Conservation (phyloP, 2,329 filamentous ascomycete genomes). For the Pseudogymnoascus sp. region DNA sequence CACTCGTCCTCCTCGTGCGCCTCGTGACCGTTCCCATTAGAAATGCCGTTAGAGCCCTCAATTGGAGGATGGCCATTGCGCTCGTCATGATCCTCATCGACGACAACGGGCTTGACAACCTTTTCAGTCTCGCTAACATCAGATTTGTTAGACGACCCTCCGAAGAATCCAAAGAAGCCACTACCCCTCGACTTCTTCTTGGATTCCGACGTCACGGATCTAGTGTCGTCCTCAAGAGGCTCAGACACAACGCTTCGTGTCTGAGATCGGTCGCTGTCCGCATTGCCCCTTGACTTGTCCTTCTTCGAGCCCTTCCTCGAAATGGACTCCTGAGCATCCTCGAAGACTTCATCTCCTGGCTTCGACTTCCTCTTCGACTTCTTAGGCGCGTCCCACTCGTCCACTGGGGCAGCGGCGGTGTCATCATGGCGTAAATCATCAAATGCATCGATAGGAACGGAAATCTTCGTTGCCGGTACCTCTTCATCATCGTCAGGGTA, state of each 20-base stretch:
- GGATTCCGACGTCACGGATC: conserved; percentile 39
- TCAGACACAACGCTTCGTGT: background rate
- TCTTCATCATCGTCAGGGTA: background rate
- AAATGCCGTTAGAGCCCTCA: conserved; percentile 13
- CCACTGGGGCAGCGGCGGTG: conserved; percentile 15
- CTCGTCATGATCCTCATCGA: background rate
- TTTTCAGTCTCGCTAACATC: conserved; percentile 13
- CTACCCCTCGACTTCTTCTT: conserved; percentile 31
- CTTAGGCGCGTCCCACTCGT: conserved; percentile 30
- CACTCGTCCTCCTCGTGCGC: conserved; percentile 18
- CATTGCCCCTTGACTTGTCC: conserved; percentile 25
- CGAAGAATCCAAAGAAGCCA: conserved; percentile 36
- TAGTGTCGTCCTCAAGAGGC: conserved; percentile 29
- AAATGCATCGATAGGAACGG: conserved; percentile 26
- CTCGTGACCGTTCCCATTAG: conserved; percentile 21
- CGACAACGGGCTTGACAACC: background rate
- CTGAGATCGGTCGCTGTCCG: conserved; percentile 19
- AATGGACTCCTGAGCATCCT: conserved; percentile 34
- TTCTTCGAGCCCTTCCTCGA: conserved; percentile 12
- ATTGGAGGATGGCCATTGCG: background rate
- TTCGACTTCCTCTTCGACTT: conserved; percentile 31
- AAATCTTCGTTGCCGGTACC: conserved; percentile 23
- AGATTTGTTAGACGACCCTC: conserved; percentile 34
- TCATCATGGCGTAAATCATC: conserved; percentile 25
- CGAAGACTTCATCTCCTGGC: conserved; percentile 28